A percentile compares a stretch with the other conserved stretches of the same genome.
phyloP scores from a whole-genome alignment of 805 yeast species.

The Tetrapisispora taiwanensis region DNA sequence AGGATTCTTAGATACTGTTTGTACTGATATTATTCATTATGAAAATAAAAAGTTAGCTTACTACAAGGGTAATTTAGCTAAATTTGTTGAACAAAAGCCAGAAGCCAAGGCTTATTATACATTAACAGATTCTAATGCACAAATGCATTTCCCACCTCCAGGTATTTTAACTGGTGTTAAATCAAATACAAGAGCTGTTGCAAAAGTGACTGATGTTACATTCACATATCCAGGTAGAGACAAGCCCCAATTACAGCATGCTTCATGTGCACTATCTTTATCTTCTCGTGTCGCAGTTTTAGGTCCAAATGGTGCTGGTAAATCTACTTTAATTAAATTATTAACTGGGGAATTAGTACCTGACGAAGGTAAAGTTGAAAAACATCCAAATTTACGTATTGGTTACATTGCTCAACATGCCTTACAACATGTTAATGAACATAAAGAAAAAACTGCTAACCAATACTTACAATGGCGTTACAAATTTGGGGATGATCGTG shows the following conservation, averaged over 20 bases:
- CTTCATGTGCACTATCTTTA: slow-evolving; percentile 82
- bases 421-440: slow-evolving; percentile 91
- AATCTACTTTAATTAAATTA: slow-evolving; percentile 86
- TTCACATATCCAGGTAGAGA: slow-evolving; percentile 84
- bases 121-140: slow-evolving; percentile 80
- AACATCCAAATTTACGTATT: slow-evolving; percentile 95
- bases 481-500: slow-evolving; percentile 96
- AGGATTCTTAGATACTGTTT: slow-evolving; percentile 87
- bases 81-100: slow-evolving; percentile 83
- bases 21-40: slow-evolving; percentile 94
- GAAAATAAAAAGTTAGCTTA: slow-evolving; percentile 90
- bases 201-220: slow-evolving; percentile 74
- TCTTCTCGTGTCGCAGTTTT: slow-evolving; percentile 95
- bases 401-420: slow-evolving; percentile 99
- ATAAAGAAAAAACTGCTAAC: slow-evolving; percentile 94
- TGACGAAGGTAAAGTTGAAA: slow-evolving; percentile 80
- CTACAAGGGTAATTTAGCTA: slow-evolving; percentile 92
- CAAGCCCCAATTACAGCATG: slow-evolving; percentile 69
- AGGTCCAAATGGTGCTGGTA: slow-evolving; percentile 99
- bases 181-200: slow-evolving; percentile 89
- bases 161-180: slow-evolving; percentile 96
- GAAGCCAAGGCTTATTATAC: slow-evolving; percentile 96
- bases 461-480: slow-evolving; percentile 98
- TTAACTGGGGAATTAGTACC: slow-evolving; percentile 90
- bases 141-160: slow-evolving; percentile 98